Conservation (phyloP, 2,329 filamentous ascomycete species). For the Curvularia sp. region DNA sequence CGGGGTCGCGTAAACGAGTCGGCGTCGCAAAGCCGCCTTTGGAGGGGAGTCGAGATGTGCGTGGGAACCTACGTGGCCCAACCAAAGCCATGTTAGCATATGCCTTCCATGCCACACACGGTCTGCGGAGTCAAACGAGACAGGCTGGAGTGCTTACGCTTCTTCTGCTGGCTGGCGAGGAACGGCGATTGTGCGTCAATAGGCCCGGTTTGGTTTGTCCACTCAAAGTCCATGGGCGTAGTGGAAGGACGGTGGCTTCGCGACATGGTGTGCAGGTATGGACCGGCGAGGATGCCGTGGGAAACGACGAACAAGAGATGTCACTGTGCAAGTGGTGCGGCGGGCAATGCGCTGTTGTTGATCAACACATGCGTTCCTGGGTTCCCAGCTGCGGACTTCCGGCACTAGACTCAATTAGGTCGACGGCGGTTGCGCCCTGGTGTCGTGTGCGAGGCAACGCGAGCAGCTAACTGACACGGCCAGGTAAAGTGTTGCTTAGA, state of each 20-base stretch:
- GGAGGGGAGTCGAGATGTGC: slow-evolving; percentile 54
- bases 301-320: not conserved
- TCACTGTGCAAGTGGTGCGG: slow-evolving; percentile 15
- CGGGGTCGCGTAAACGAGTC: slow-evolving; percentile 56
- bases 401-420: slow-evolving; percentile 20
- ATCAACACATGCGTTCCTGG: slow-evolving; percentile 22
- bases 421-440: slow-evolving; percentile 6
- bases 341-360: slow-evolving; percentile 20
- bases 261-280: slow-evolving; percentile 30
- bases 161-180: slow-evolving; percentile 45
- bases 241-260: slow-evolving; percentile 49
- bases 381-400: slow-evolving; percentile 25
- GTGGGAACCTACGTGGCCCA: slow-evolving; percentile 39
- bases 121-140: slow-evolving; percentile 11
- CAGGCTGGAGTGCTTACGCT: slow-evolving; percentile 43
- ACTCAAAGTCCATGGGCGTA: slow-evolving; percentile 63
- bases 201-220: slow-evolving; percentile 55
- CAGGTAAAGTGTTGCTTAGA: no score
- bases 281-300: not conserved
- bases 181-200: slow-evolving; percentile 58
- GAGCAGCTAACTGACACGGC: not conserved
- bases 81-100: slow-evolving; percentile 24
- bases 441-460: not conserved
- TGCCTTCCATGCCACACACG: slow-evolving; percentile 4
- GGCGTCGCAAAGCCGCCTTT: slow-evolving; percentile 53